Conservation (phyloP, 176 grass and related monocot species). For the Oryza brachyantha region DNA sequence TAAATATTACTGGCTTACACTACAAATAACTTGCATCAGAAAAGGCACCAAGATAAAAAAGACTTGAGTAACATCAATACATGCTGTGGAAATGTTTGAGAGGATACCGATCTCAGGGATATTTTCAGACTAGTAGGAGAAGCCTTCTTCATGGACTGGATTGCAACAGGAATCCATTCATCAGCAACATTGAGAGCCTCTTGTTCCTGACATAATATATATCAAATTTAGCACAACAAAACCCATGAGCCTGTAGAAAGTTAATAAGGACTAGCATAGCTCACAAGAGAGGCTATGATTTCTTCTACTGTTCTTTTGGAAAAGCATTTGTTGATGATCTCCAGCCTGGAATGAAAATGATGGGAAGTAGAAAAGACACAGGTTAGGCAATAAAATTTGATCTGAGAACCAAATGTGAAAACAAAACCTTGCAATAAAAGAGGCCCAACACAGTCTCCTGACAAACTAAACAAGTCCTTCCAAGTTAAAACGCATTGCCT, state of each 20-base stretch:
- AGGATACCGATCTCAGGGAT: constrained; percentile 73
- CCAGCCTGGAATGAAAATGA: constrained; percentile 42
- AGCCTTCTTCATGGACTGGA: constrained; percentile 72
- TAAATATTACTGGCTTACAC: not conserved
- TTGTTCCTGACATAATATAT: constrained; percentile 57
- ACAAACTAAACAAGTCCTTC: not conserved
- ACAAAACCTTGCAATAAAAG: not conserved
- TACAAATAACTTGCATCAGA: not conserved
- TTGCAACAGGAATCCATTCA: constrained; percentile 59
- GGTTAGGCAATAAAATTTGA: not conserved
- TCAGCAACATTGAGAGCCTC: constrained; percentile 46
- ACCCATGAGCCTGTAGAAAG: constrained; percentile 1
- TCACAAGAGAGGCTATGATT: constrained; percentile 87
- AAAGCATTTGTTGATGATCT: constrained; percentile 92
- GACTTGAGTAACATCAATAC: not conserved
- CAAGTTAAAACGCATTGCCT: not conserved
- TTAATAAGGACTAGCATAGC: constrained; percentile 35
- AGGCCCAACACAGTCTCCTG: not conserved
- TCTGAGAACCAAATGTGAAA: not conserved
- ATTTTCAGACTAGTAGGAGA: constrained; percentile 93
- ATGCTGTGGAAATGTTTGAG: constrained; percentile 13
- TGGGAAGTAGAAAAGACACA: constrained; percentile 8
- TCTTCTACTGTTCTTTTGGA: constrained; percentile 90
- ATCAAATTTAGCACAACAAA: constrained; percentile 33
- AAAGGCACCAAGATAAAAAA: not conserved